Percentiles rank a stretch among this genome's conserved stretches.
Conservation (phyloP, 208 protist species). For the Trypanosoma boissoni region DNA sequence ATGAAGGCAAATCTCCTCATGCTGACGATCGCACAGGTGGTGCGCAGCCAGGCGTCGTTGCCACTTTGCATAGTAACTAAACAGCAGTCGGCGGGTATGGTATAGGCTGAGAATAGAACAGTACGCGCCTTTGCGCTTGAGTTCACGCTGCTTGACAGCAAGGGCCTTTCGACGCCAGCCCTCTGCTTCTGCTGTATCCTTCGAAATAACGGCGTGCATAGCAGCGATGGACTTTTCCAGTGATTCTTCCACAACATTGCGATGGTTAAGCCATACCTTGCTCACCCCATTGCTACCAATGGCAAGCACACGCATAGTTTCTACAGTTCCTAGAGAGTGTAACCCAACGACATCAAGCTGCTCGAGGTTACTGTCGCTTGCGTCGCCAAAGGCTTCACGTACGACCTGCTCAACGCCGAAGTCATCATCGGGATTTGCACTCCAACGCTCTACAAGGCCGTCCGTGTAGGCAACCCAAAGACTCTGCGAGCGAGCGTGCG, state of each 20-base stretch:
- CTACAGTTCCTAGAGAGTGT: slow-evolving; percentile 47
- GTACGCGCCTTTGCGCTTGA: slow-evolving; percentile 61
- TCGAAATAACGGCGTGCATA: slow-evolving; percentile 58
- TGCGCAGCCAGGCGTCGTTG: slow-evolving; percentile 21
- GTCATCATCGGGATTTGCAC: slow-evolving; percentile 78
- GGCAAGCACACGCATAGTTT: slow-evolving; percentile 77
- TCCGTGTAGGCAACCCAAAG: slow-evolving; percentile 79
- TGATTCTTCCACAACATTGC: slow-evolving; percentile 68
- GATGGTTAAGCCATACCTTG: slow-evolving; percentile 82
- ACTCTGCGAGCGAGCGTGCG: slow-evolving; percentile 49
- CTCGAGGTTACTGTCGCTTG: neutral
- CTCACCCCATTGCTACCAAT: slow-evolving; percentile 86
- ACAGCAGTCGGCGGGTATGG: slow-evolving; percentile 49
- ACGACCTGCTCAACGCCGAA: slow-evolving; percentile 83
- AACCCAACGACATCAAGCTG: slow-evolving; percentile 31
- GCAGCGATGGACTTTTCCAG: slow-evolving; percentile 44
- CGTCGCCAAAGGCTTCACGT: slow-evolving; percentile 34
- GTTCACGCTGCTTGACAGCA: slow-evolving; percentile 47
- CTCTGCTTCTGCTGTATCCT: slow-evolving; percentile 68
- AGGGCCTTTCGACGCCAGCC: slow-evolving; percentile 59
- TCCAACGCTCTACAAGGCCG: slow-evolving; percentile 82
- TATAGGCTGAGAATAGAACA: slow-evolving; percentile 55
- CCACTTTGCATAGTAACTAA: slow-evolving; percentile 65
- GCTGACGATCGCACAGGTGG: slow-evolving; percentile 1
- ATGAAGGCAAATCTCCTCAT: slow-evolving; percentile 23